Base-by-base conservation (phyloP, 2,329 filamentous ascomycete genomes). In the Byssoonygena ceratinophila region DNA sequence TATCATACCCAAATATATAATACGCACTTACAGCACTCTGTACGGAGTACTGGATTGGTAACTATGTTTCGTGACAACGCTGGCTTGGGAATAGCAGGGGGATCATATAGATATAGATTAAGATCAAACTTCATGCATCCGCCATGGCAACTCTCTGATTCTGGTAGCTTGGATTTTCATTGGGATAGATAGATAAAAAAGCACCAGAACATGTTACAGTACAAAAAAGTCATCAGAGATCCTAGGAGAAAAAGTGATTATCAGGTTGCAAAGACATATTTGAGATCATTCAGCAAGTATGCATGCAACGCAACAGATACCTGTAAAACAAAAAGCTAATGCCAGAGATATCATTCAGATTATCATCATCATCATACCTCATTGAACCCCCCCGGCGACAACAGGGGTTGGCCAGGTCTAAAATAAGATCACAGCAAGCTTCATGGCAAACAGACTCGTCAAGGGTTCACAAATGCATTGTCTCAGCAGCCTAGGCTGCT, bases 311-410 rank as follows among this genome's bases (percentile, higher is more conserved):
- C 7, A 34, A 3, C 4, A 31, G 36, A 49, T 39, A 29, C 36
- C 34, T 34, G 25, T 43, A 25, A 51, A 44, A 16, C 6, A 44
- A 25, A 22, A 51, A n/a, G 29, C 5, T 43, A 43, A 32, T 44
- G 47, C 27, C 39, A 43, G 25, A 50, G 36, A 51, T 36, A 25
- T 51, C 48, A 44, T 51, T 44, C 8, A 34, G n/a, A n/a, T n/a
- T n/a, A n/a, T n/a, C 12, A 37, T 51, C 48, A 36, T 51, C 41
- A 51, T 51, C 48, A 51, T 51, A 51, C 48, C 48, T 51, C 48
- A 25, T 51, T 51, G 39, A 34, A 18, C 18, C 37, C 29, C 18
- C 22, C 20, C 9, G 18, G 23, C 27, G 18, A 4, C 9, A 16
- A 8, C 14, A 6, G 25, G 9, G 25, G 9, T 12, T 27, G 14